A percentile compares a stretch with the other conserved stretches of the same genome.
Evolutionary conservation across 768 basidiomycete species (phyloP).

Genomic region (Rubroboletus pulcherrimus): DNA sequence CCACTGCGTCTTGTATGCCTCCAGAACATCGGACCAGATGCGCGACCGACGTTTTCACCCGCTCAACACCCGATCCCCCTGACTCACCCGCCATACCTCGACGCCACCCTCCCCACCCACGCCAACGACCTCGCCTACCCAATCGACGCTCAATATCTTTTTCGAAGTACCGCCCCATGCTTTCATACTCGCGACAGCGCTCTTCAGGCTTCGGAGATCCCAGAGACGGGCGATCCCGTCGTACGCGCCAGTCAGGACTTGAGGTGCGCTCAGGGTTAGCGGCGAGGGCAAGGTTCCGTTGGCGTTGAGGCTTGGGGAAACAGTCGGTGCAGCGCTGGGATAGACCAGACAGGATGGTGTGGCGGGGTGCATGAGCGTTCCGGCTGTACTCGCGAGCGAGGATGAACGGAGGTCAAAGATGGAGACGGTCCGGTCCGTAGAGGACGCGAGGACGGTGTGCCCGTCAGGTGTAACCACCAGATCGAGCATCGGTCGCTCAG

Average conservation of each 20-base stretch:
- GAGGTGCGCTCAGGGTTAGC: constrained; percentile 29
- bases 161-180: constrained; percentile 47
- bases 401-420: neutral
- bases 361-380: neutral
- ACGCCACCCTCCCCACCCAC: constrained; percentile 60
- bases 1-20: neutral
- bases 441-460: neutral
- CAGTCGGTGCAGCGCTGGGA: neutral
- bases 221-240: constrained; percentile 76
- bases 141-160: constrained; percentile 60
- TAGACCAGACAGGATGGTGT: neutral
- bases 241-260: constrained; percentile 70
- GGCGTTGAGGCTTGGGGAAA: neutral
- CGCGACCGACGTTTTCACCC: neutral
- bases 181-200: constrained; percentile 61
- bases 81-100: constrained; percentile 57
- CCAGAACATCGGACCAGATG: neutral
- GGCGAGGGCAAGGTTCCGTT: neutral
- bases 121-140: constrained; percentile 50
- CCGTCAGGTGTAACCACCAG: constrained; percentile 40
- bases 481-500: constrained; percentile 74
- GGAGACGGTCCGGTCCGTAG: neutral
- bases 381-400: neutral
- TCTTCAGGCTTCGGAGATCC: constrained; percentile 70
- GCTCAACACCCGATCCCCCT: constrained; percentile 15